Conservation (phyloP, 2,329 filamentous ascomycete species). For the Pseudogymnoascus sp. region DNA sequence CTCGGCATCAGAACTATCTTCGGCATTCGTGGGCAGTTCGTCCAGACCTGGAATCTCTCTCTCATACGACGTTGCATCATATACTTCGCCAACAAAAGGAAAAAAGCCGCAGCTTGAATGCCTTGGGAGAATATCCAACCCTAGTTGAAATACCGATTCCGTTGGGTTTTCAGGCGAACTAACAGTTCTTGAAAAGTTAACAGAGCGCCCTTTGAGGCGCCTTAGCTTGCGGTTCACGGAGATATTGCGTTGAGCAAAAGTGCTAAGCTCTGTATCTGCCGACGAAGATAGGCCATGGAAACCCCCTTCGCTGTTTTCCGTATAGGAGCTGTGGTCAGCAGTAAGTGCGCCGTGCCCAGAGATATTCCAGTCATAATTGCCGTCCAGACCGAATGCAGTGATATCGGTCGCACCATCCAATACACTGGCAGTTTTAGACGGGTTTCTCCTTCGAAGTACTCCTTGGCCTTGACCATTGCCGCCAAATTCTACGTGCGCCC, state of each 20-base stretch:
- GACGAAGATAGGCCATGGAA: constrained; percentile 17
- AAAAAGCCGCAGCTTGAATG: background rate
- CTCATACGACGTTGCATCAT: constrained; percentile 9
- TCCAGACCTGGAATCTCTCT: constrained; percentile 7
- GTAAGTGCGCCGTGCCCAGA: background rate
- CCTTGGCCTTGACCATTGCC: background rate
- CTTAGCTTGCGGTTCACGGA: background rate
- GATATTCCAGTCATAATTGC: constrained; percentile 16
- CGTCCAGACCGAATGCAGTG: constrained; percentile 16
- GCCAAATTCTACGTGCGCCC: background rate
- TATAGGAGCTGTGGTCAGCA: constrained; percentile 19
- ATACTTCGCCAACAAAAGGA: background rate
- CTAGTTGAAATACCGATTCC: background rate
- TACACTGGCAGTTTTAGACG: constrained; percentile 12
- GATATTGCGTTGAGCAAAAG: background rate
- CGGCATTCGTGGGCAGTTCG: background rate
- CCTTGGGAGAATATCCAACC: constrained; percentile 1
- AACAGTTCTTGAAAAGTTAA: background rate
- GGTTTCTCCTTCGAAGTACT: constrained; percentile 18
- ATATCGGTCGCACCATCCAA: background rate
- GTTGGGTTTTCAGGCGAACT: background rate
- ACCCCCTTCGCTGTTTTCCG: constrained; percentile 20
- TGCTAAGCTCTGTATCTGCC: background rate
- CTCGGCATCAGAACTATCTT: background rate
- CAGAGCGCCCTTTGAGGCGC: background rate